Conservation (phyloP, 257 asterid genomes). For the Sherardia arvensis region DNA sequence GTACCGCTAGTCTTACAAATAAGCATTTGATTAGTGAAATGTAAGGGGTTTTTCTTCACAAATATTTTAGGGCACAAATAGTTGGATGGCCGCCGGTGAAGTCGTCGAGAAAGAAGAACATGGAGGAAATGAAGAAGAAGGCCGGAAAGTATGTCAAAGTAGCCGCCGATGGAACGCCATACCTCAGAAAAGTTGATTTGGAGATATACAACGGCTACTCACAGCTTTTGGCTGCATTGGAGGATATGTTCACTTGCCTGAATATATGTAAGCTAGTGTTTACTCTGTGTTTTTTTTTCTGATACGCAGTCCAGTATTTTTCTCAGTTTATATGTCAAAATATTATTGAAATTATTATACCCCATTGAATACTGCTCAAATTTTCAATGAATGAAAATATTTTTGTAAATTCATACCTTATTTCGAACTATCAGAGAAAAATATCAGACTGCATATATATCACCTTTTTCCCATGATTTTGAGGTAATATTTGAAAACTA, state of each 20-base stretch:
- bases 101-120: conserved; percentile 44
- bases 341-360: too few relatives aligned
- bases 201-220: conserved; percentile 38
- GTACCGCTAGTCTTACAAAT: too few relatives aligned
- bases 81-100: conserved; percentile 90
- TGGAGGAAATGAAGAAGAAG: conserved; percentile 4
- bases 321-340: too few relatives aligned
- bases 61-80: conserved; percentile 33
- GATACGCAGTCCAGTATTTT: too few relatives aligned
- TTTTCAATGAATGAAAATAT: too few relatives aligned
- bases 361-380: too few relatives aligned
- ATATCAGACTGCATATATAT: too few relatives aligned
- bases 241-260: conserved; percentile 52
- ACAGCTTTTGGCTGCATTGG: conserved; percentile 40
- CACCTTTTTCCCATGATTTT: too few relatives aligned
- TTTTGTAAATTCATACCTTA: too few relatives aligned
- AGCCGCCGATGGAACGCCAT: conserved; percentile 81
- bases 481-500: neutral
- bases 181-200: conserved; percentile 59
- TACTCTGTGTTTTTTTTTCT: neutral
- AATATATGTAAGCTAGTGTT: conserved; percentile 32
- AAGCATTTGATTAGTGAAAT: neutral
- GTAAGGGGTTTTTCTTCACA: neutral
- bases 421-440: too few relatives aligned
- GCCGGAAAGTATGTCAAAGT: conserved; percentile 62